Evolutionary conservation across 257 asterid species (phyloP), one percentile per base, ranked within the genome.

Genomic region (Rehmannia glutinosa): DNA sequence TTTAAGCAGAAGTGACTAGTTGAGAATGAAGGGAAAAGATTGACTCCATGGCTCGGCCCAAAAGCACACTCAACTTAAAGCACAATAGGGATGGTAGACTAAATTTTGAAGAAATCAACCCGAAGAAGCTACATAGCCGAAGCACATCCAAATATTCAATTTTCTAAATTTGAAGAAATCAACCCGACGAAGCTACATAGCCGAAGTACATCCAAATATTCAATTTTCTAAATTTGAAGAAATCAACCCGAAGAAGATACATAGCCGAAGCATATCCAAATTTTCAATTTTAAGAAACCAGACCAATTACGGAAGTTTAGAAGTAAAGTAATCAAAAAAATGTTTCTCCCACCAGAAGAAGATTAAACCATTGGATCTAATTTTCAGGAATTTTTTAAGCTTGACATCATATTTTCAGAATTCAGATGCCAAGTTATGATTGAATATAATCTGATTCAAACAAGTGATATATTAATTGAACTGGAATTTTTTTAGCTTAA

Each of bases 381-480:
- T 20, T 64, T 9, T 2, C 24, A n/a, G 33, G 4, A 51, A 62
- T 9, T 0, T 41, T 77, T 56, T 20, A 9, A 30, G 11, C 71
- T 55, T 6, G 2, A 60, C 19, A 46, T 7, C 63, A 49, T 13
- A 8, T 23, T 63, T 54, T 39, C 36, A 33, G 54, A 52, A 23
- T 38, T 53, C 27, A 70, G 49, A 42, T 36, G 56, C n/a, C 21
- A 23, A 20, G 13, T 17, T 20, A 27, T 4, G 13, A 59, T 30
- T 63, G 43, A 9, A 43, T 43, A 16, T 62, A 38, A 73, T 36
- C 20, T 1, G 10, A 56, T 51, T 70, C 43, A 59, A 68, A 39
- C 57, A 28, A 12, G 23, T 35, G 13, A 68, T 11, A 13, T 27
- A 76, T 56, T 20, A 50, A 49, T 8, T n/a, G 39, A 42, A 60